phyloP scores from a whole-genome alignment of 129 eudicot genomes.

The Apium graveolens region DNA sequence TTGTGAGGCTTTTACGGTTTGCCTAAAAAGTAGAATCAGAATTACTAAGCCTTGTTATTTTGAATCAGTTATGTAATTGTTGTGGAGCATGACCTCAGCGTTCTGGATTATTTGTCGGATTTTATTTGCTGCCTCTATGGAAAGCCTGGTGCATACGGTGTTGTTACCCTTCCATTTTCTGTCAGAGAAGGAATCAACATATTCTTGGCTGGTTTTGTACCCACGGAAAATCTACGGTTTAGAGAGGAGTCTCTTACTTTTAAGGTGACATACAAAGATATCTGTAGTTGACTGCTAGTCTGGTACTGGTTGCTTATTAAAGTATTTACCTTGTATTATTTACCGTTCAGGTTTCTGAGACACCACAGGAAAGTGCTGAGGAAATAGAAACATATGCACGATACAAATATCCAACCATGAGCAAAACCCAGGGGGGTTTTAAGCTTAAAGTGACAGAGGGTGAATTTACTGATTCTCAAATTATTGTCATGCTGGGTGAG shows the following conservation, averaged over 20 bases:
- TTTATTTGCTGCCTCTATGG: slow-evolving; percentile 76
- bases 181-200: slow-evolving; percentile 75
- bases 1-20: neutral
- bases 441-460: slow-evolving; percentile 49
- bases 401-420: slow-evolving; percentile 57
- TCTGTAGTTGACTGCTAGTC: neutral
- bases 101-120: slow-evolving; percentile 61
- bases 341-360: slow-evolving; percentile 46
- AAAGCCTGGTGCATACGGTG: slow-evolving; percentile 67
- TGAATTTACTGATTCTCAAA: slow-evolving; percentile 66
- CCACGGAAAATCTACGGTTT: slow-evolving; percentile 63
- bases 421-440: slow-evolving; percentile 57
- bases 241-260: slow-evolving; percentile 73
- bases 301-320: neutral
- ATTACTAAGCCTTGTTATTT: neutral
- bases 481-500: slow-evolving; percentile 69
- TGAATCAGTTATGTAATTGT: slow-evolving; percentile 54
- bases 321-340: neutral
- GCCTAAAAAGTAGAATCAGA: neutral
- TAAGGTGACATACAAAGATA: slow-evolving; percentile 33
- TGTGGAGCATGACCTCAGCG: slow-evolving; percentile 74
- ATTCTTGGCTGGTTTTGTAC: slow-evolving; percentile 72
- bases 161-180: slow-evolving; percentile 70
- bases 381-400: slow-evolving; percentile 56
- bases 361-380: slow-evolving; percentile 60